phyloP scores from a whole-genome alignment of 306 rosid genomes.

The Casuarina cunninghamiana region DNA sequence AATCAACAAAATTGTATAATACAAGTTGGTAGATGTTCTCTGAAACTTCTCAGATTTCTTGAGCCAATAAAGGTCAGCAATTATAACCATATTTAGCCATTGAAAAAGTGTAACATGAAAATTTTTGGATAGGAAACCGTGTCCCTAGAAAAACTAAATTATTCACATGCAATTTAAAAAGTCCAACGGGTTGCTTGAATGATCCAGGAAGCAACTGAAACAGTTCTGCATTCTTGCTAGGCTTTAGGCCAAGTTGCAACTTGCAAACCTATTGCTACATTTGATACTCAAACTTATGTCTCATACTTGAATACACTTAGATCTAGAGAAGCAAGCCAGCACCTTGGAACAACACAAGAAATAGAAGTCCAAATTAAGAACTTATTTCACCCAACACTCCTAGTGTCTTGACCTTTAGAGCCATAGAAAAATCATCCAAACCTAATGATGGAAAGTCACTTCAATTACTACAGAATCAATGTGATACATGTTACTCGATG shows the following conservation, averaged over 20 bases:
- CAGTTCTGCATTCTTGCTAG: neutral
- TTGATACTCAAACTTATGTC: neutral
- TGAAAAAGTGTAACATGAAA: neutral
- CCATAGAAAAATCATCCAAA: neutral
- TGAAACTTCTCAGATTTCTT: neutral
- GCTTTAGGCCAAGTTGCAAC: neutral
- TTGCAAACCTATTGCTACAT: neutral
- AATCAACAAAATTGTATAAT: neutral
- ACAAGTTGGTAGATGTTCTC: neutral
- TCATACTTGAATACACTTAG: neutral
- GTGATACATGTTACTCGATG: neutral
- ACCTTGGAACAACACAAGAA: neutral
- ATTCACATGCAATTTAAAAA: neutral
- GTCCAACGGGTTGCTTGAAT: neutral
- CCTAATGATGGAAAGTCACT: too few relatives aligned
- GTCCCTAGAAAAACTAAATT: neutral
- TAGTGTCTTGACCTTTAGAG: neutral
- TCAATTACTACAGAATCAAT: neutral
- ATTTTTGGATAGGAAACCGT: neutral
- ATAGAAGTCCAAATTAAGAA: neutral
- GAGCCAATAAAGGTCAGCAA: neutral
- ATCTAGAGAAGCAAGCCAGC: neutral
- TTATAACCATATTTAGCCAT: neutral
- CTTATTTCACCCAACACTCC: neutral
- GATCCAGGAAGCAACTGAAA: neutral